Evolutionary conservation across 257 asterid species (phyloP), one percentile per base, ranked within the genome.

Genomic region (Avicennia marina): DNA sequence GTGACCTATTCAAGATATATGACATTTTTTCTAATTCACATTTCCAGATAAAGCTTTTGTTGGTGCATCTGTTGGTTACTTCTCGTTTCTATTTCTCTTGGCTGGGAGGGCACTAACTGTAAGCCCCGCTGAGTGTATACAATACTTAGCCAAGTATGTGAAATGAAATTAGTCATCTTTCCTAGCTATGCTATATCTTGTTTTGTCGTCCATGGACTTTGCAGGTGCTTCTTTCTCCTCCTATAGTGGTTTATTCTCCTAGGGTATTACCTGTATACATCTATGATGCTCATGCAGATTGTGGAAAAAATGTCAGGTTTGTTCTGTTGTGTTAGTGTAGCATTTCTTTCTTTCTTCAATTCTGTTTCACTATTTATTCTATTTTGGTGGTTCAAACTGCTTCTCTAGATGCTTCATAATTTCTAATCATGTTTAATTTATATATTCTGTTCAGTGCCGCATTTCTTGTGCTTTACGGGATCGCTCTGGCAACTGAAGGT

Each of bases 51-150:
- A 67, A 66, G 91, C 99, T 70, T 93, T 89, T 41, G 97, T 82
- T 40, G 99, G 99, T n/a, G 99, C 94, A 7, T 89, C 99, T 41
- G 99, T 93, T 70, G 99, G 99, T 70, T 93, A 93, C 84, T 93
- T 93, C 77, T 74, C 97, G 64, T 93, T 89, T 72, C 96, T 93
- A 53, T 93, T 93, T 78, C 93, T 93, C 44, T 73, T 93, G 76
- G 96, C 91, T 63, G 99, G 97, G 73, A 78, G 99, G 65, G 99
- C 99, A 60, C 83, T 93, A 62, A 82, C 99, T 56, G 99, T 93
- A 69, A 93, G 96, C 86, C 67, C 50, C 44, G 55, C n/a, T 61
- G 47, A 31, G 44, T 48, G 19, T 64, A 51, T 42, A 33, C 26
- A n/a, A 6, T 25, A n/a, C 39, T 29, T 15, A 32, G 29, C 48